A percentile compares a stretch with the other conserved stretches of the same genome.
These are phyloP conservation scores for Rhizophagus sp. DNA, from an alignment of 192 early-diverging fungal species.

Conservation along the genomic window DNA sequence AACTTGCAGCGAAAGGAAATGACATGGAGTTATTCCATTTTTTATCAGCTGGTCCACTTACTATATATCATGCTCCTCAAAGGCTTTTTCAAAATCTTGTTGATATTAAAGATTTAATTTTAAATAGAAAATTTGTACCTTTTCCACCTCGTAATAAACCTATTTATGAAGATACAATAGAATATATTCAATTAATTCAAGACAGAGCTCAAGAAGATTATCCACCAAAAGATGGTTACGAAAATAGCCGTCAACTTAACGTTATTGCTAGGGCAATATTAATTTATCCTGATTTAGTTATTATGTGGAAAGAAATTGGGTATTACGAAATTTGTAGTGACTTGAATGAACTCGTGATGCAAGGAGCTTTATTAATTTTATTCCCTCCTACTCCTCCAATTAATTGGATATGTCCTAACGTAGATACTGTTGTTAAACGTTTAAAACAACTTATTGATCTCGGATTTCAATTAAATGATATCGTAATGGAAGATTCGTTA, in stretches of 20 bases:
- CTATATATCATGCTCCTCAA: neutral
- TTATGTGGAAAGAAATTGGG: neutral
- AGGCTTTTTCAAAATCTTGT: neutral
- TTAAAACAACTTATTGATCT: neutral
- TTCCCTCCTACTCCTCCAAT: neutral
- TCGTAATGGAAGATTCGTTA: too few species aligned
- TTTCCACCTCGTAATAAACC: constrained; percentile 13
- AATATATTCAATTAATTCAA: neutral
- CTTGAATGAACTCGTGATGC: constrained; percentile 23
- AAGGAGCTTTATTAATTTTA: constrained; percentile 12
- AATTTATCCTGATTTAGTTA: constrained; percentile 3
- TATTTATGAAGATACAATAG: neutral
- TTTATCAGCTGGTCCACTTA: neutral
- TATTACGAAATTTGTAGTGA: constrained; percentile 23
- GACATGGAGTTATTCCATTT: constrained; percentile 23
- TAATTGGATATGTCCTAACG: too few species aligned
- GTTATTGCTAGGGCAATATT: constrained; percentile 11
- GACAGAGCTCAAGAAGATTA: neutral
- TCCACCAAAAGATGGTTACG: neutral
- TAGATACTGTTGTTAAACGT: too few species aligned
- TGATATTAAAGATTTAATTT: constrained; percentile 8
- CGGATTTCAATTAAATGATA: too few species aligned
- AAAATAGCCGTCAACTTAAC: constrained; percentile 4
- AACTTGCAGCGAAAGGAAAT: neutral
- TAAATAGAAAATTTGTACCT: neutral